Evolutionary conservation across 805 yeast genomes (phyloP).

Genomic region (Kazachstania viticola): DNA sequence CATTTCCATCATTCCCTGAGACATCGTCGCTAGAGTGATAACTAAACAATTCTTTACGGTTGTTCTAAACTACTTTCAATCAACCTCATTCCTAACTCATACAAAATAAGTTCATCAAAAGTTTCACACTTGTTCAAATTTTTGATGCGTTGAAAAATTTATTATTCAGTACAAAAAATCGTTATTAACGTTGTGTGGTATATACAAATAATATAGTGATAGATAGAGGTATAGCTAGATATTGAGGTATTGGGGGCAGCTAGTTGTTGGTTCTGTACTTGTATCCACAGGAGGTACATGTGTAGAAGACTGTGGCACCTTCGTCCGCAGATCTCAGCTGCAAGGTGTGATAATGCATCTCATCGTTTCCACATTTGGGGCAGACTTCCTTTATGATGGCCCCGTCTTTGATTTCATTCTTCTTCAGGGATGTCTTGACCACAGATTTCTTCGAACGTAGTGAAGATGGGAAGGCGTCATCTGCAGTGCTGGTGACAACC

Average conservation of each 20-base stretch:
- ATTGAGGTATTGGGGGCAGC: too few relatives aligned
- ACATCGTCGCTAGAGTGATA: neutral
- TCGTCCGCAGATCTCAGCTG: conserved; percentile 98
- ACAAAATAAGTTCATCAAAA: too few relatives aligned
- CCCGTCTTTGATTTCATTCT: conserved; percentile 79
- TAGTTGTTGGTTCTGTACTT: conserved; percentile 88
- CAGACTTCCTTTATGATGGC: conserved; percentile 96
- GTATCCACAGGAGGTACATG: conserved; percentile 89
- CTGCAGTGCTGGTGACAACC: conserved; percentile 80
- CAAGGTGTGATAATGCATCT: conserved; percentile 94
- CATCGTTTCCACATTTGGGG: conserved; percentile 97
- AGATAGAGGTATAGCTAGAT: too few relatives aligned
- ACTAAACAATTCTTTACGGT: too few relatives aligned
- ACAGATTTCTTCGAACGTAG: conserved; percentile 73
- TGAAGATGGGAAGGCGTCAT: conserved; percentile 87
- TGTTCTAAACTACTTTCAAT: too few relatives aligned
- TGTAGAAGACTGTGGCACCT: conserved; percentile 98
- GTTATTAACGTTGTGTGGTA: too few relatives aligned
- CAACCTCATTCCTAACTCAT: too few relatives aligned
- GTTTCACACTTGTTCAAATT: too few relatives aligned
- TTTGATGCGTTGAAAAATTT: too few relatives aligned
- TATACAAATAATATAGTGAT: too few relatives aligned
- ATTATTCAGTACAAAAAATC: too few relatives aligned
- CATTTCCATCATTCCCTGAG: conserved; percentile 32
- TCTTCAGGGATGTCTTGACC: conserved; percentile 73